Conservation (phyloP, 495 filamentous ascomycete genomes). For the Podospora didyma region DNA sequence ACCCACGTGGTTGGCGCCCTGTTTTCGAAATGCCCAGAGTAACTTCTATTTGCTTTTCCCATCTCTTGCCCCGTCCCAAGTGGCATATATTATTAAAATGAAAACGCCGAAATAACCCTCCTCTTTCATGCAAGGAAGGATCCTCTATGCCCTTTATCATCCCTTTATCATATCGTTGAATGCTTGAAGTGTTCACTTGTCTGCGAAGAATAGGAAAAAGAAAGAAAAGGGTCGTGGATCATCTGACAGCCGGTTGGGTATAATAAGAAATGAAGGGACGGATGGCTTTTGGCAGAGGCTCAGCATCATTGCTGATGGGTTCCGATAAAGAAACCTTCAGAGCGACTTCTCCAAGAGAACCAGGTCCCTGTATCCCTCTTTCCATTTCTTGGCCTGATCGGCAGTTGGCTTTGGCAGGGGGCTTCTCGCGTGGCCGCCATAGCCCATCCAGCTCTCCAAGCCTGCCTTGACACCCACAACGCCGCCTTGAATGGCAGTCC, state of each 20-base stretch:
- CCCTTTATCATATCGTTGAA: not conserved
- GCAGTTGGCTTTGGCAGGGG: constrained; percentile 68
- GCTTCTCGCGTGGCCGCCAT: constrained; percentile 72
- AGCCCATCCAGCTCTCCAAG: constrained; percentile 71
- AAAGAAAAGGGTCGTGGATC: not conserved
- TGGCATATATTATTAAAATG: not conserved
- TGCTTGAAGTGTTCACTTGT: not conserved
- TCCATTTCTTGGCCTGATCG: constrained; percentile 57
- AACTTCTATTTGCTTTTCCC: constrained; percentile 4
- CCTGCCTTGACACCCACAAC: constrained; percentile 83
- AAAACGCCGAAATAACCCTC: constrained; percentile 1
- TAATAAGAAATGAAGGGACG: not conserved
- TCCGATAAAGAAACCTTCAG: constrained; percentile 4
- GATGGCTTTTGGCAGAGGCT: too few species aligned
- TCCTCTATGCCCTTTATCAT: not conserved
- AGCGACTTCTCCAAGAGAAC: constrained; percentile 60
- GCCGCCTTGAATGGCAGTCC: constrained; percentile 81
- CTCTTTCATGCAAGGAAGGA: not conserved
- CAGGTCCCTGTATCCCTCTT: constrained; percentile 70
- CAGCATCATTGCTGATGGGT: too few species aligned
- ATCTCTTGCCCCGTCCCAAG: not conserved
- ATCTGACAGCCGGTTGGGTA: not conserved
- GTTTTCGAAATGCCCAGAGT: not conserved
- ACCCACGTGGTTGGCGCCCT: not conserved
- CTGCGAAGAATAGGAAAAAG: not conserved